Conservation (phyloP, 768 basidiomycete species). For the Xerocomellus amylosporus region DNA sequence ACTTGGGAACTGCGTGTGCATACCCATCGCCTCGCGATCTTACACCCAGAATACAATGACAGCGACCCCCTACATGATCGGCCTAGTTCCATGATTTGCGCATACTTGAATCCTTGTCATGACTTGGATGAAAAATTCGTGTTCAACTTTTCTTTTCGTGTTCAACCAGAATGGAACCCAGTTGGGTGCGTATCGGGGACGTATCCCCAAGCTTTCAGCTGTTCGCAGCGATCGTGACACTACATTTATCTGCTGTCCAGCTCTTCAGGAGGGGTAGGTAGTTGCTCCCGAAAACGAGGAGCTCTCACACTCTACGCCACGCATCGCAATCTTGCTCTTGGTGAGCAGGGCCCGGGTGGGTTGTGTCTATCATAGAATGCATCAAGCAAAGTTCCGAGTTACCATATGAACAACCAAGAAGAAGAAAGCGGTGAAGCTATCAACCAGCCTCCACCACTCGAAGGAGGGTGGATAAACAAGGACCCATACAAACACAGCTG, state of each 20-base stretch:
- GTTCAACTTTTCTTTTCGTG: neutral
- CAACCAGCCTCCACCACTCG: neutral
- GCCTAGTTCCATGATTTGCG: slow-evolving; percentile 19
- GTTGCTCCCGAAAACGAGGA: neutral
- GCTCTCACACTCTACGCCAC: neutral
- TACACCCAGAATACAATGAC: neutral
- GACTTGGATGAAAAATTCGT: neutral
- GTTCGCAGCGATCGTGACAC: neutral
- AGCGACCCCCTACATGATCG: neutral
- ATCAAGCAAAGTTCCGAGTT: neutral
- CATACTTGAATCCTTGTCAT: slow-evolving; percentile 1
- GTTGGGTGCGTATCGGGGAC: neutral
- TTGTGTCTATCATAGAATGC: neutral
- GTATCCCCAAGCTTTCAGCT: slow-evolving; percentile 5
- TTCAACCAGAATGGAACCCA: slow-evolving; percentile 1
- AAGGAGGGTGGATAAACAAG: neutral
- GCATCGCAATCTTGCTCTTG: neutral
- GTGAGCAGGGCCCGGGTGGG: neutral
- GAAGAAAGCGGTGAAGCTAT: neutral
- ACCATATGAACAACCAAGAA: neutral
- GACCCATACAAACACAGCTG: neutral
- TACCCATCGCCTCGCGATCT: neutral
- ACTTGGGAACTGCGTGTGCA: neutral
- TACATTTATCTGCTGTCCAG: neutral
- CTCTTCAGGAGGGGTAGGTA: neutral